Base-by-base conservation (phyloP, 2,329 filamentous ascomycete genomes). In the Colletotrichum trifolii region DNA sequence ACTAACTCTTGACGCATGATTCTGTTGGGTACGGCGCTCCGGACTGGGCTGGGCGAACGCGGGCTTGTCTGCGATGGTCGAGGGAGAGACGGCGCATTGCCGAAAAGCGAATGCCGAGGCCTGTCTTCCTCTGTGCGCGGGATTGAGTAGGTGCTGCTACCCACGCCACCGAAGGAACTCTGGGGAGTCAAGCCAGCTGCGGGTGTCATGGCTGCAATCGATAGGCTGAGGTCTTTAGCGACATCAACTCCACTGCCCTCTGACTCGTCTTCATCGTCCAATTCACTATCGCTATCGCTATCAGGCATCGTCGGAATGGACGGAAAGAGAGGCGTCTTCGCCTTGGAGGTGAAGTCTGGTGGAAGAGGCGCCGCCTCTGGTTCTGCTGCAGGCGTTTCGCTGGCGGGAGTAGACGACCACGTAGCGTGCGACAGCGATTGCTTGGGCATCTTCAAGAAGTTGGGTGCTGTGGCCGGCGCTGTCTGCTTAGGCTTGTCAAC, bases 21-120 rank as follows among this genome's bases (percentile, higher is more conserved):
- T 69, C 83, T 81, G 64, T 79, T 75, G 38, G 87, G 86, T 36
- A 88, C 77, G 45, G 86, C 83, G 56, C 83, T 81, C 39, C 90
- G 87, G 34, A 92, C 78, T 1, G 91, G 91, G 68, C 91, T 94
- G 2, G 91, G 91, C 9, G 91, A 93, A 40, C 90, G 87, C 50
- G 91, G 89, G 68, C 86, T 89, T n/a, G 81, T 79, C 17, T 78
- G 79, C 39, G 76, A 82, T 33, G 85, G 80, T 39, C 85, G 86
- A 9, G 86, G 79, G 60, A 91, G 85, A 33, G 84, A 67, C 0
- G 86, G 85, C 15, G 80, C 81, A 45, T 79, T 82, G 8, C 85
- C 87, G 74, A 89, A 89, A 6, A 88, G 74, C 2, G 79, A 72
- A n/a, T 75, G 74, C 13, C 78, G 71, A 65, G 76, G 75, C 47